Conservation (phyloP, 2,329 filamentous ascomycete genomes). For the Torrubiella hemipterigena region DNA sequence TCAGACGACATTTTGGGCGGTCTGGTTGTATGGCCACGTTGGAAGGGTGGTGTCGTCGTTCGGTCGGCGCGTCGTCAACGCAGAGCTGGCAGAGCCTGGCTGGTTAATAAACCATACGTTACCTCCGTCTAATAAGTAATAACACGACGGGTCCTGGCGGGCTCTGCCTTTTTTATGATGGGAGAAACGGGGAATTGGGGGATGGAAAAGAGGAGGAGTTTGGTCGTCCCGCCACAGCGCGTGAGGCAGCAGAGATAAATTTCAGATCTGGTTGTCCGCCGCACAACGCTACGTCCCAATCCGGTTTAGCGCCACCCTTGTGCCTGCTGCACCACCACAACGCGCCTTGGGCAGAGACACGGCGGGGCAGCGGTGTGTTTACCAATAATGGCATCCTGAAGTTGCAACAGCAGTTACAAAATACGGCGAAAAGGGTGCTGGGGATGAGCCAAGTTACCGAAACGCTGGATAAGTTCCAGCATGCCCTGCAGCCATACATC, state of each 20-base stretch:
- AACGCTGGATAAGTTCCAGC: too few species aligned
- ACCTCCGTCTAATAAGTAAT: not conserved
- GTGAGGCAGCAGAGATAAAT: too few species aligned
- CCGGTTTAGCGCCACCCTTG: conserved; percentile 9
- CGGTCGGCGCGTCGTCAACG: too few species aligned
- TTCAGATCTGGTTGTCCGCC: conserved; percentile 15
- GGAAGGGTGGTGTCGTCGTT: conserved; percentile 6
- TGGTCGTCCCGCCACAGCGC: too few species aligned
- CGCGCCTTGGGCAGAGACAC: not conserved
- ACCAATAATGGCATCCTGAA: conserved; percentile 1
- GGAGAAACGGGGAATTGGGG: too few species aligned
- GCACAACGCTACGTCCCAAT: conserved; percentile 5
- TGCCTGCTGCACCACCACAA: conserved; percentile 1
- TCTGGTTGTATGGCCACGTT: too few species aligned
- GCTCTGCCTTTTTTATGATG: too few species aligned
- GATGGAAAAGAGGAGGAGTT: too few species aligned
- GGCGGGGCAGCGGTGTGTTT: not conserved
- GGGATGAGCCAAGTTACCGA: too few species aligned
- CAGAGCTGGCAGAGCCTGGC: conserved; percentile 6
- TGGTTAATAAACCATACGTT: conserved; percentile 6
- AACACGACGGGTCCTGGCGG: too few species aligned
- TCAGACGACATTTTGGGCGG: conserved; percentile 65
- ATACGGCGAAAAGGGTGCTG: too few species aligned
- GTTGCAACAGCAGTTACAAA: conserved; percentile 1
- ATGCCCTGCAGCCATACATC: conserved; percentile 37